Evolutionary conservation across 768 basidiomycete genomes (phyloP).

Genomic region (Hemileccinum impolitum): DNA sequence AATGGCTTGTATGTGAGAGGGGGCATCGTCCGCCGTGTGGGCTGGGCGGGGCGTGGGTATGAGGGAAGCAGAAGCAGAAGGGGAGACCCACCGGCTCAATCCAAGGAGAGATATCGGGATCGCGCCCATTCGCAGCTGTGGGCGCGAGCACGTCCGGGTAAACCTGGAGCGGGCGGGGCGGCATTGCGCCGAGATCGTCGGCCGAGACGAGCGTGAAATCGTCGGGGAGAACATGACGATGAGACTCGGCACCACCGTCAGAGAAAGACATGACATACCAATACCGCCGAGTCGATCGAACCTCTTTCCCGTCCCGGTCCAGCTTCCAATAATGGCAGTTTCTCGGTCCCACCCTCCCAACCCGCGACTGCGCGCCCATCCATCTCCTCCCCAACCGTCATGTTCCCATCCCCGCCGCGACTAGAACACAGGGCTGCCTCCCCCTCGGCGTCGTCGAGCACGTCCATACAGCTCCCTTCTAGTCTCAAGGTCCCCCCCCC

Average conservation of each 20-base stretch:
- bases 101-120: conserved; percentile 24
- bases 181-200: conserved; percentile 5
- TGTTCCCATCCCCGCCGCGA: conserved; percentile 7
- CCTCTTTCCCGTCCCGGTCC: no score
- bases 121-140: not conserved
- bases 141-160: conserved; percentile 12
- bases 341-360: no score
- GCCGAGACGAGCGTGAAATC: conserved; percentile 8
- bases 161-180: not conserved
- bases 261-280: no score
- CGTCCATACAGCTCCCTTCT: conserved; percentile 33
- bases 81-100: conserved; percentile 11
- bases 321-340: conserved; percentile 9
- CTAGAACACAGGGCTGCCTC: conserved; percentile 29
- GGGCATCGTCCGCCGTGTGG: conserved; percentile 18
- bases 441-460: conserved; percentile 36
- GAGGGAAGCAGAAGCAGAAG: not conserved
- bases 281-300: no score
- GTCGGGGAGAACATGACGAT: conserved; percentile 13
- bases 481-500: conserved; percentile 53
- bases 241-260: not conserved
- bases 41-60: conserved; percentile 14
- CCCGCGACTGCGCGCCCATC: conserved; percentile 10
- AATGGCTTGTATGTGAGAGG: conserved; percentile 30
- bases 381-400: not conserved